Evolutionary conservation across 306 rosid species (phyloP), one percentile per base, ranked within the genome.

Genomic region (Cucumis sativus): DNA sequence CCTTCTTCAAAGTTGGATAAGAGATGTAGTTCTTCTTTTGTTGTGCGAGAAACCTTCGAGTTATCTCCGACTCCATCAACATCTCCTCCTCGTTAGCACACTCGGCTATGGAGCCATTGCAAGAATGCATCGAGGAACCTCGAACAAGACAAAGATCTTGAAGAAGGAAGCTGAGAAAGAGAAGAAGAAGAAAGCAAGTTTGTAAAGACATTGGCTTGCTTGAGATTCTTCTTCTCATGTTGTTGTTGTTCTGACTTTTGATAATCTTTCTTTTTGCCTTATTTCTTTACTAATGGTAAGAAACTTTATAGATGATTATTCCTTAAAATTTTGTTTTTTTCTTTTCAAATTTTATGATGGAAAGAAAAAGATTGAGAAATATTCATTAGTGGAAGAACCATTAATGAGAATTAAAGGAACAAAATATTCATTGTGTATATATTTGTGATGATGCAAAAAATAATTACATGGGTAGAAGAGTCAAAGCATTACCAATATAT

Each of bases 81-180:
- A 82, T 4, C 87, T 90, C 97, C 10, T 79, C 79, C 72, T 88
- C 92, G 65, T 71, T 30, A 39, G 74, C 83, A 78, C 96, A 88
- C 75, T 90, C 96, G 11, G 88, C 93, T 75, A 94, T 88, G n/a
- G 98, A 86, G 23, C 90, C 89, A 28, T 91, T 91, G 88, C 96
- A 90, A 17, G 78, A 3, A 69, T 16, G 47, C 56, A 0, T 21
- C n/a, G 55, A 41, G 10, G 10, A 43, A 68, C 56, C 74, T 61
- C 82, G 64, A 41, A 83, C 54, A 35, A 83, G 89, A 78, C 78
- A 40, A 33, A 51, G 61, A 18, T 84, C 73, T 51, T 87, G 61
- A 30, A 87, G 35, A 10, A 87, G 23, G 1, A 70, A 6, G 33
- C n/a, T n/a, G n/a, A 67, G 18, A 2, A 66, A 23, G 35, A 68